Evolutionary conservation across 106 monocot genomes (phyloP), one percentile per base, ranked within the genome.

Genomic region (Platanthera zijinensis): DNA sequence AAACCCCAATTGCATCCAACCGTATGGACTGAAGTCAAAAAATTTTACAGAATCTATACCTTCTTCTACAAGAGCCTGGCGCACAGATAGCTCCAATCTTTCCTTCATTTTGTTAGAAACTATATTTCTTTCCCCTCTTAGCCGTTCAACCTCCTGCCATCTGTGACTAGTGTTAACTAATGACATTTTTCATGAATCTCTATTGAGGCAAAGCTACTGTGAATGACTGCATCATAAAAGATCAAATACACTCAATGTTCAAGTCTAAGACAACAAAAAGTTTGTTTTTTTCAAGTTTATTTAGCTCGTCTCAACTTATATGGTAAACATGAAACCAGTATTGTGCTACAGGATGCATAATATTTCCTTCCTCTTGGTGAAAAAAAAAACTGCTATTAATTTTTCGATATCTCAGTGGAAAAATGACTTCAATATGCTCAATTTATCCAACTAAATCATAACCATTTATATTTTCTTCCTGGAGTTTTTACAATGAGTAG

Each of bases 91-190:
- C 68, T 94, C 94, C 57, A 97, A 75, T 68, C 91, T 97, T 74
- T 89, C 91, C 81, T 97, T 97, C 97, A 97, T 97, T 80, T 94
- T 97, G 76, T 84, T 86, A 28, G 97, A 94, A 81, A 97, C 89
- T 1, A 67, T 51, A 79, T 97, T 97, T 88, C 97, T 91, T 83
- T 91, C 94, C 64, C 82, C 94, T 82, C 97, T 85, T 52, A 97
- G 83, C 50, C 85, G 81, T 89, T 97, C 97, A 86, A 94, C 94
- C 84, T 94, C 97, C 97, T 97, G 97, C 83, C 86, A 94, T 94
- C 90, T 96, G 93, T 82, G 81, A 89, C 83, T 48, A 71, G n/a
- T 70, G 0, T 25, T 71, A 71, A 7, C 4, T 71, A 48, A 71
- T 10, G 70, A 48, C 15, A 0, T 48, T 48, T 67, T 67, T 64